These are phyloP conservation scores for Suhomyces emberorum DNA, from an alignment of 805 yeast genomes.

Conservation along the genomic window DNA sequence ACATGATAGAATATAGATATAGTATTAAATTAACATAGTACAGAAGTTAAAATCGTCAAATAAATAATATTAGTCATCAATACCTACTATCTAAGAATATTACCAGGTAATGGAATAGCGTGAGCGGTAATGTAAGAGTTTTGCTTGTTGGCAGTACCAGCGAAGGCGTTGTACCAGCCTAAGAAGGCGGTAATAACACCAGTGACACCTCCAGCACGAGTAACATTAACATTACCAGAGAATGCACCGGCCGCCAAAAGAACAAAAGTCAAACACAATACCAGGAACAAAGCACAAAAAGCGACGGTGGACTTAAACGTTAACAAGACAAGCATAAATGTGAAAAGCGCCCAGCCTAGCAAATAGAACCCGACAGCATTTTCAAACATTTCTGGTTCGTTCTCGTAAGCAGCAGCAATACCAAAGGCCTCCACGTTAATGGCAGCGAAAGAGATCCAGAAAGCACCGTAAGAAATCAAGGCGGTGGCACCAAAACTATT, in stretches of 20 bases:
- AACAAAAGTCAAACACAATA: slow-evolving; percentile 31
- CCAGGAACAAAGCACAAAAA: slow-evolving; percentile 30
- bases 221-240: slow-evolving; percentile 20
- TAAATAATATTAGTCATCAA: background rate
- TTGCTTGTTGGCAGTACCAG: slow-evolving; percentile 33
- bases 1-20: too few species aligned
- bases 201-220: slow-evolving; percentile 40
- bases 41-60: too few species aligned
- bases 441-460: slow-evolving; percentile 67
- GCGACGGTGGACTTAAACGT: slow-evolving; percentile 39
- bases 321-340: slow-evolving; percentile 32
- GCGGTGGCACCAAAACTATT: slow-evolving; percentile 74
- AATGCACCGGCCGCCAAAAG: slow-evolving; percentile 36
- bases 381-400: slow-evolving; percentile 23
- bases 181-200: slow-evolving; percentile 41
- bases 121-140: slow-evolving; percentile 35
- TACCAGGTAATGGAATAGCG: slow-evolving; percentile 22
- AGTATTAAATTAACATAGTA: too few species aligned
- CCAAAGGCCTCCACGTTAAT: slow-evolving; percentile 59
- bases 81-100: background rate
- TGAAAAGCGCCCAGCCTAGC: slow-evolving; percentile 40
- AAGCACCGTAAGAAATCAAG: slow-evolving; percentile 58
- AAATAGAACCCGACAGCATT: slow-evolving; percentile 37
- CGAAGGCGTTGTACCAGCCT: slow-evolving; percentile 41
- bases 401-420: slow-evolving; percentile 49